phyloP scores from a whole-genome alignment of 2,329 filamentous ascomycete species.

The Aspergillus costaricaensis region DNA sequence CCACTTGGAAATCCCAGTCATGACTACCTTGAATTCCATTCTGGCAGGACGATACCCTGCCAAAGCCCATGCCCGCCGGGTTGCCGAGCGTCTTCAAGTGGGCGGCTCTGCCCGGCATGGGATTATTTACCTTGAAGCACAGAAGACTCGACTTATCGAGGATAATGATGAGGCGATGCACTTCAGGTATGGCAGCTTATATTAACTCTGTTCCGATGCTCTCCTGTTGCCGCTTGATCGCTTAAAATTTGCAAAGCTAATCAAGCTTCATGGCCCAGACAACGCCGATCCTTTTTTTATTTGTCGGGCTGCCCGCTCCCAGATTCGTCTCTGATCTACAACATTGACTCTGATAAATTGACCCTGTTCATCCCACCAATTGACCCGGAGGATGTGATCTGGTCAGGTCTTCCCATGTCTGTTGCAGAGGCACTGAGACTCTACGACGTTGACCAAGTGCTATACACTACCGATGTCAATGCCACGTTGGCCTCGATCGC shows the following conservation, averaged over 20 bases:
- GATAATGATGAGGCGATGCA: conserved; percentile 83
- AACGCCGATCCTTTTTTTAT: conserved; percentile 94
- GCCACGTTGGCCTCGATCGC: conserved; percentile 61
- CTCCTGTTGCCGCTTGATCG: background rate
- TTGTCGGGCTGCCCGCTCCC: conserved; percentile 81
- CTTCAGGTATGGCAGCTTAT: conserved; percentile 64
- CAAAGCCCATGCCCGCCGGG: conserved; percentile 80
- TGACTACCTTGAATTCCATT: conserved; percentile 41
- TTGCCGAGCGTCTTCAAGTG: conserved; percentile 74
- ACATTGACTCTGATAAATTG: conserved; percentile 70
- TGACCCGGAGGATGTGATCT: conserved; percentile 86
- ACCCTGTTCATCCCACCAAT: conserved; percentile 89
- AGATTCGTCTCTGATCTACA: conserved; percentile 79
- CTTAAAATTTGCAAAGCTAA: conserved; percentile 1
- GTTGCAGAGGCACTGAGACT: conserved; percentile 70
- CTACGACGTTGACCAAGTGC: conserved; percentile 81
- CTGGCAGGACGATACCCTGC: conserved; percentile 70
- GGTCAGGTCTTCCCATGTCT: conserved; percentile 84
- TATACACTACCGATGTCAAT: conserved; percentile 73
- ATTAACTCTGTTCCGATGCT: background rate
- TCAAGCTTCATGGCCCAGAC: conserved; percentile 53
- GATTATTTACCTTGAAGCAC: conserved; percentile 84
- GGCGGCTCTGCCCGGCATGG: conserved; percentile 66
- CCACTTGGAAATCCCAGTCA: conserved; percentile 16
- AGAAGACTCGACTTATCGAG: conserved; percentile 77